Conservation (phyloP, 768 basidiomycete species). For the Phallus indusiatus region DNA sequence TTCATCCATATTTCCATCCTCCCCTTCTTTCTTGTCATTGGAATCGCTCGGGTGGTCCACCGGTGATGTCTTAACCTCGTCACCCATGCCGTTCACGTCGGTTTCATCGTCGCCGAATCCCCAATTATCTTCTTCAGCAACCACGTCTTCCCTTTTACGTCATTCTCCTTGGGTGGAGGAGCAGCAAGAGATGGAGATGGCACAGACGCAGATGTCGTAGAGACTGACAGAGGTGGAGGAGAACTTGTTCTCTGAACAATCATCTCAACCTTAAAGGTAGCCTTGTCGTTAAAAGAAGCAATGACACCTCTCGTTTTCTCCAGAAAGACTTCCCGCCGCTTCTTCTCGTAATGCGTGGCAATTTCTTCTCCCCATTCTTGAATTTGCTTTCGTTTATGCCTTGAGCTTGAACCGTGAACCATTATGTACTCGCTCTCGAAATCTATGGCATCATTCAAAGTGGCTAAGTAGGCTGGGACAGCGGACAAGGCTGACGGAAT, state of each 20-base stretch:
- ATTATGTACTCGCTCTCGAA: constrained; percentile 56
- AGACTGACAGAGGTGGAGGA: background rate
- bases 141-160: constrained; percentile 23
- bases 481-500: constrained; percentile 55
- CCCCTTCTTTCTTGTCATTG: constrained; percentile 10
- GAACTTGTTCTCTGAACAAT: constrained; percentile 9
- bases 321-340: constrained; percentile 56
- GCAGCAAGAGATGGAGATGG: constrained; percentile 10
- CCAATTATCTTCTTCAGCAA: constrained; percentile 43
- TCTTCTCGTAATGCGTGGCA: constrained; percentile 68
- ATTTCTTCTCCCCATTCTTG: constrained; percentile 61
- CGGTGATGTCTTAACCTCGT: constrained; percentile 34
- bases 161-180: background rate
- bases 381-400: constrained; percentile 39
- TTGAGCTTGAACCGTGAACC: constrained; percentile 38
- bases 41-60: constrained; percentile 1
- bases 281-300: background rate
- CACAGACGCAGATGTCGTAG: constrained; percentile 12
- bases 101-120: constrained; percentile 28
- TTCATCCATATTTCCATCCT: constrained; percentile 1
- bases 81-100: constrained; percentile 23
- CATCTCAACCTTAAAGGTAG: constrained; percentile 1
- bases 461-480: constrained; percentile 52
- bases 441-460: constrained; percentile 45
- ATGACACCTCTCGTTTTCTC: constrained; percentile 52